A percentile compares a stretch with the other conserved stretches of the same genome.
phyloP scores from a whole-genome alignment of 2,329 filamentous ascomycete genomes.

The Fusarium albosuccineum region DNA sequence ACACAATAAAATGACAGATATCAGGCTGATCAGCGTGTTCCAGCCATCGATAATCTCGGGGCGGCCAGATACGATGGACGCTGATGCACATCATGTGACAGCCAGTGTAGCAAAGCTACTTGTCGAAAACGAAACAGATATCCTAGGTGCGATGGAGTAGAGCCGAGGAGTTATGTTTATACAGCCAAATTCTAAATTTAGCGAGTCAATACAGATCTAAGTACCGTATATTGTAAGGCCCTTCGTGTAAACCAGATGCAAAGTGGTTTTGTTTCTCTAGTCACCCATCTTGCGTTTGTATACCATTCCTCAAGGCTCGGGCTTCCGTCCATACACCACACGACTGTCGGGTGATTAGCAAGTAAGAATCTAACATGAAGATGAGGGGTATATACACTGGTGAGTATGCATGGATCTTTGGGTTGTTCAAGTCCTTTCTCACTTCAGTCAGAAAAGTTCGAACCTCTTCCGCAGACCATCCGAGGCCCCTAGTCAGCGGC shows the following conservation, averaged over 20 bases:
- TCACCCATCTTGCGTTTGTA: no score
- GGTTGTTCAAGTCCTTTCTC: slow-evolving; percentile 2
- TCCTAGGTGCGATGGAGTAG: not conserved
- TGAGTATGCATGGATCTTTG: not conserved
- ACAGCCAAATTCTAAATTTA: no score
- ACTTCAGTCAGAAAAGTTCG: not conserved
- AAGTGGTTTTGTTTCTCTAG: no score
- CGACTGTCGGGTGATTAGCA: not conserved
- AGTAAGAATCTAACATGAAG: not conserved
- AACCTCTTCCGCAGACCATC: not conserved
- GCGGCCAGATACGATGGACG: not conserved
- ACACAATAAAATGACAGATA: not conserved
- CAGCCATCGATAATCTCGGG: not conserved
- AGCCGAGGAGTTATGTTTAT: no score
- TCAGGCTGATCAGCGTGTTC: not conserved
- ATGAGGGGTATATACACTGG: not conserved
- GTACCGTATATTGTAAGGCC: no score
- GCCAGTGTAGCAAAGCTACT: not conserved
- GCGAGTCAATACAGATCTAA: no score
- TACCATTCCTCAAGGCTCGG: no score
- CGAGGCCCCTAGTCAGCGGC: not conserved
- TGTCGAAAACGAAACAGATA: not conserved
- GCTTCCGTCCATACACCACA: not conserved
- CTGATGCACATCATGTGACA: not conserved
- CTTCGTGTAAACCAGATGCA: no score